Evolutionary conservation across 192 early-diverging fungal species (phyloP).

Genomic region (Lobulomyces angularis): DNA sequence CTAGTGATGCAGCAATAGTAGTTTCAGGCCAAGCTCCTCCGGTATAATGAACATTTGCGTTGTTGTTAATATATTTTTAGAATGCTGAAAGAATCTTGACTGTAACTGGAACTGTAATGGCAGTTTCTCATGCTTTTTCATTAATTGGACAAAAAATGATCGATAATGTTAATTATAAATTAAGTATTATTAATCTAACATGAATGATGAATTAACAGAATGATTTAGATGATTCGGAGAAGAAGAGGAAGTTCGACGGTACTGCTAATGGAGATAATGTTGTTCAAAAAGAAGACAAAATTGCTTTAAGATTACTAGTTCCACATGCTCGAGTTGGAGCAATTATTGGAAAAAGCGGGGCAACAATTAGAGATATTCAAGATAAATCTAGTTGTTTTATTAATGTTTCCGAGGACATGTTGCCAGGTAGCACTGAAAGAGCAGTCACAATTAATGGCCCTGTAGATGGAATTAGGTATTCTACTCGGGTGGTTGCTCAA

Average conservation of each 20-base stretch:
- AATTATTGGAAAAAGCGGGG: slow-evolving; percentile 85
- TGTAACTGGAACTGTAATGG: slow-evolving; percentile 26
- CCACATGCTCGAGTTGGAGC: slow-evolving; percentile 73
- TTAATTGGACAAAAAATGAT: slow-evolving; percentile 64
- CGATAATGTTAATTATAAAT: slow-evolving; percentile 69
- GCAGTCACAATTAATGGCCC: slow-evolving; percentile 77
- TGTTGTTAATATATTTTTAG: too few relatives aligned
- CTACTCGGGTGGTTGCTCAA: not conserved
- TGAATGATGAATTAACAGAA: too few relatives aligned
- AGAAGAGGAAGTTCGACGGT: too few relatives aligned
- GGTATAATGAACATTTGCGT: too few relatives aligned
- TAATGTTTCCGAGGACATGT: slow-evolving; percentile 78
- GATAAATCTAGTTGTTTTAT: slow-evolving; percentile 75
- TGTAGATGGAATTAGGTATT: slow-evolving; percentile 56
- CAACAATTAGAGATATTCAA: slow-evolving; percentile 93
- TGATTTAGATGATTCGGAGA: too few relatives aligned
- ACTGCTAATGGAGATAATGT: slow-evolving; percentile 11
- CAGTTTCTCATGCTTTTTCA: slow-evolving; percentile 29
- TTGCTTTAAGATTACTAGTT: slow-evolving; percentile 61
- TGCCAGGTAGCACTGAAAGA: slow-evolving; percentile 88
- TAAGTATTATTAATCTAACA: too few relatives aligned
- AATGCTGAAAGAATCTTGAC: slow-evolving; percentile 60
- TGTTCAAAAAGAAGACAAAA: slow-evolving; percentile 24
- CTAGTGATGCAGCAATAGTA: slow-evolving; percentile 76
- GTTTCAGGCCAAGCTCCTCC: slow-evolving; percentile 84